phyloP scores from a whole-genome alignment of 1,284 basidiomycete species.

The Malassezia slooffiae region DNA sequence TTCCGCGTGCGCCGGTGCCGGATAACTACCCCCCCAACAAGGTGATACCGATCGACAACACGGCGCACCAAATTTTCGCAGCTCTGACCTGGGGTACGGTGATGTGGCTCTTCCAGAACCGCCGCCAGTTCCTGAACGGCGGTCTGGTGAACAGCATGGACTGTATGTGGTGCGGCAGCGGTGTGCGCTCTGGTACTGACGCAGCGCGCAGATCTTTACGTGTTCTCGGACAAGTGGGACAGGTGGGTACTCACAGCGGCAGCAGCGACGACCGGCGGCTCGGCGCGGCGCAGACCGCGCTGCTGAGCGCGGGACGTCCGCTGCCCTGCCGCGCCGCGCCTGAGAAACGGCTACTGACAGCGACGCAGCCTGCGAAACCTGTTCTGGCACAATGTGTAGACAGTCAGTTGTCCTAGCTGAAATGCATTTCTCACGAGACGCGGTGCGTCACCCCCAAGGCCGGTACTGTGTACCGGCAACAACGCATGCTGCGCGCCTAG shows the following conservation, averaged over 20 bases:
- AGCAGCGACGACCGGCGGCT: conserved; percentile 4
- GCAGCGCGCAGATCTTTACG: conserved; percentile 34
- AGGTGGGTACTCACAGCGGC: no score
- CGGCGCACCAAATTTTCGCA: conserved; percentile 76
- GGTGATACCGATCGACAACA: conserved; percentile 51
- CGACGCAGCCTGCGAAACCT: conserved; percentile 41
- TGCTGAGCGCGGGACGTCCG: no score
- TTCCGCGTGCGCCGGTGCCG: conserved; percentile 36
- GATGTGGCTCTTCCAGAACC: conserved; percentile 87
- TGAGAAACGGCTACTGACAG: no score
- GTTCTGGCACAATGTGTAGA: conserved; percentile 45
- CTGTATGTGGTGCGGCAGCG: conserved; percentile 24
- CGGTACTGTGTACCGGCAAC: not conserved
- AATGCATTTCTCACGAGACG: not conserved
- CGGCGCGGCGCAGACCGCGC: no score
- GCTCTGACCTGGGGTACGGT: conserved; percentile 88
- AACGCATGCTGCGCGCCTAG: not conserved
- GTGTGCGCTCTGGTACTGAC: not conserved
- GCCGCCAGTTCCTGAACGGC: conserved; percentile 75
- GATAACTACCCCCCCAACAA: conserved; percentile 31
- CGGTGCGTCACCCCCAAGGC: not conserved
- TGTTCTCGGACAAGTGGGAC: conserved; percentile 44
- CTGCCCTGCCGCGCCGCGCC: no score
- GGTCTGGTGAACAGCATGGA: conserved; percentile 61
- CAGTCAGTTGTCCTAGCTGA: not conserved